phyloP scores from a whole-genome alignment of 148 eudicot species.

The Fallopia convolvulus region DNA sequence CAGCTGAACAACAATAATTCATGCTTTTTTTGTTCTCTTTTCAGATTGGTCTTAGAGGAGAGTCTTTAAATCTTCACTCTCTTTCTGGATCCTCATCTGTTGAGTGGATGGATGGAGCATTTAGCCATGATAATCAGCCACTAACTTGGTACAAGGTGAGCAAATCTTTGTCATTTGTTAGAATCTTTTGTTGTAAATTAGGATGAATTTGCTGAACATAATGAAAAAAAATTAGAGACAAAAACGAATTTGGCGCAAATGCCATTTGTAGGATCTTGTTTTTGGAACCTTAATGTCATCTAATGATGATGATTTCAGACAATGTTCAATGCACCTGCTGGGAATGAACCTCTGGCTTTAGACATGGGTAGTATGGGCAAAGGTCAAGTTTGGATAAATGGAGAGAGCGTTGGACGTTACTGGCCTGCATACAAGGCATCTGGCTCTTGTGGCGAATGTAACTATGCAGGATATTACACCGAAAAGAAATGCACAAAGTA shows the following conservation, averaged over 20 bases:
- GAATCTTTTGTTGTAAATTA: not conserved
- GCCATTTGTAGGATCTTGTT: no score
- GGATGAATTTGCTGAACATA: no score
- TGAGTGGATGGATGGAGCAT: slow-evolving; percentile 64
- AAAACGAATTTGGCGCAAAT: no score
- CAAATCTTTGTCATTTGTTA: slow-evolving; percentile 7
- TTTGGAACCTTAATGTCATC: not conserved
- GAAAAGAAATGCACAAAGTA: slow-evolving; percentile 71
- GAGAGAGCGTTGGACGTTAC: slow-evolving; percentile 69
- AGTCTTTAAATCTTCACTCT: slow-evolving; percentile 71
- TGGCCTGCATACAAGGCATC: slow-evolving; percentile 76
- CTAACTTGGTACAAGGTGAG: slow-evolving; percentile 80
- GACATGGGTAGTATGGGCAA: slow-evolving; percentile 82
- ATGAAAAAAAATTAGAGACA: no score
- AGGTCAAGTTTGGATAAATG: slow-evolving; percentile 84
- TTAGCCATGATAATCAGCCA: slow-evolving; percentile 48
- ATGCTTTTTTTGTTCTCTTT: slow-evolving; percentile 3
- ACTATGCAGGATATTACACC: slow-evolving; percentile 51
- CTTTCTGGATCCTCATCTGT: slow-evolving; percentile 67
- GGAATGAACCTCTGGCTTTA: slow-evolving; percentile 65
- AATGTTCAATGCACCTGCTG: slow-evolving; percentile 53
- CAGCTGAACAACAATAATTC: not conserved
- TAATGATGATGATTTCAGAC: slow-evolving; percentile 26
- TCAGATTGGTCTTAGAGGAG: slow-evolving; percentile 88
- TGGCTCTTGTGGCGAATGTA: slow-evolving; percentile 56